phyloP scores from a whole-genome alignment of 345 rosid species.

The Punica granatum region DNA sequence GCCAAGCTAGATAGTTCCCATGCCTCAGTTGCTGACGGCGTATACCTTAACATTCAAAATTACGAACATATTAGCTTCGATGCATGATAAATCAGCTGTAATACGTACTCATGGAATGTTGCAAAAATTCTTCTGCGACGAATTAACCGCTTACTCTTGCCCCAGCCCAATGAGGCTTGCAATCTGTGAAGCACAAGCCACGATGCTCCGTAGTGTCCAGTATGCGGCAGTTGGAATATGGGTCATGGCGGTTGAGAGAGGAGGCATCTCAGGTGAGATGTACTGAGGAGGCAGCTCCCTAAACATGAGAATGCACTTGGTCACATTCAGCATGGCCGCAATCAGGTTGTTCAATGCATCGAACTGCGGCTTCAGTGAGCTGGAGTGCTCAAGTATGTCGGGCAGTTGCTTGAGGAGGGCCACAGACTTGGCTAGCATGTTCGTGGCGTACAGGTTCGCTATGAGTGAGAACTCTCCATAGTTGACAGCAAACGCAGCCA shows the following conservation, averaged over 20 bases:
- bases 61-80: background rate
- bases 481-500: slow-evolving; percentile 41
- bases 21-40: slow-evolving; percentile 29
- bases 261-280: slow-evolving; percentile 28
- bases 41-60: slow-evolving; percentile 15
- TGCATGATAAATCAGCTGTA: background rate
- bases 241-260: slow-evolving; percentile 27
- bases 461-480: slow-evolving; percentile 41
- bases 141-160: slow-evolving; percentile 29
- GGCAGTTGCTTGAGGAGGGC: slow-evolving; percentile 43
- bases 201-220: slow-evolving; percentile 47
- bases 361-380: slow-evolving; percentile 21
- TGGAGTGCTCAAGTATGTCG: slow-evolving; percentile 20
- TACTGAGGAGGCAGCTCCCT: slow-evolving; percentile 37
- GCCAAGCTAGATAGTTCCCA: slow-evolving; percentile 47
- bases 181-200: slow-evolving; percentile 39
- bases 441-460: slow-evolving; percentile 19
- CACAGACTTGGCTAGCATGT: slow-evolving; percentile 31
- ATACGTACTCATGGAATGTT: no score
- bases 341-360: slow-evolving; percentile 41
- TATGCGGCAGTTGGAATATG: slow-evolving; percentile 42
- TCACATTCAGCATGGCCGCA: slow-evolving; percentile 37
- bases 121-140: no score
- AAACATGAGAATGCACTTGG: slow-evolving; percentile 44
- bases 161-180: slow-evolving; percentile 30